These are phyloP conservation scores for Amauroascus niger DNA, from an alignment of 2,329 filamentous ascomycete species.

Conservation along the genomic window DNA sequence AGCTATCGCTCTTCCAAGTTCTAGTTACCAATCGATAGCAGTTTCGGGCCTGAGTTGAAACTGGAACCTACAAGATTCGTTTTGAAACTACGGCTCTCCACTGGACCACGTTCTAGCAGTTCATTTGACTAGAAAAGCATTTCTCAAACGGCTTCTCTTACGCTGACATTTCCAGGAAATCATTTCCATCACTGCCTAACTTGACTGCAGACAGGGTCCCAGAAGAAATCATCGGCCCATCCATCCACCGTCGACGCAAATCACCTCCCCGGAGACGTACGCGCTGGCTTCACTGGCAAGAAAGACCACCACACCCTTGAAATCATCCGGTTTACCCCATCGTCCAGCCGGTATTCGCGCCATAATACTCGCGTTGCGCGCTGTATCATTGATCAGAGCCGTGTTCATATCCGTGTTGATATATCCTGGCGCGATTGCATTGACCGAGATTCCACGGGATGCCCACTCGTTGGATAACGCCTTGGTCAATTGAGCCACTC, in stretches of 20 bases:
- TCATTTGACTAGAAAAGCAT: not conserved
- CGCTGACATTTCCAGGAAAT: not conserved
- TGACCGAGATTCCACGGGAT: constrained; percentile 67
- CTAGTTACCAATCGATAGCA: not conserved
- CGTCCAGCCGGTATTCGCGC: constrained; percentile 17
- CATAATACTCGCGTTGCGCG: constrained; percentile 59
- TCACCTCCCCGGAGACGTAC: constrained; percentile 45
- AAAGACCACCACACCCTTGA: constrained; percentile 19
- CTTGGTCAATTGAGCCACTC: constrained; percentile 75
- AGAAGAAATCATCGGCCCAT: constrained; percentile 59
- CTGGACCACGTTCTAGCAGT: not conserved
- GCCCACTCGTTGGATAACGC: constrained; percentile 81
- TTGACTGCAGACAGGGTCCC: not conserved
- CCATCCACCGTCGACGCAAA: constrained; percentile 86
- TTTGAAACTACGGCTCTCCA: not conserved
- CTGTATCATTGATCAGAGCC: constrained; percentile 63
- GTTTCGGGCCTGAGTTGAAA: constrained; percentile 1
- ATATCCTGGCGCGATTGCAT: constrained; percentile 82
- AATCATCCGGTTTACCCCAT: constrained; percentile 19
- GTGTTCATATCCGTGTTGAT: constrained; percentile 92
- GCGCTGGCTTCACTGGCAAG: constrained; percentile 19
- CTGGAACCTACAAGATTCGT: not conserved
- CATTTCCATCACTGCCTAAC: not conserved
- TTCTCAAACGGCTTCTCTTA: not conserved
- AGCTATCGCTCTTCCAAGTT: not conserved